phyloP scores from a whole-genome alignment of 2,329 filamentous ascomycete genomes.

The Stemphylium lycopersici region DNA sequence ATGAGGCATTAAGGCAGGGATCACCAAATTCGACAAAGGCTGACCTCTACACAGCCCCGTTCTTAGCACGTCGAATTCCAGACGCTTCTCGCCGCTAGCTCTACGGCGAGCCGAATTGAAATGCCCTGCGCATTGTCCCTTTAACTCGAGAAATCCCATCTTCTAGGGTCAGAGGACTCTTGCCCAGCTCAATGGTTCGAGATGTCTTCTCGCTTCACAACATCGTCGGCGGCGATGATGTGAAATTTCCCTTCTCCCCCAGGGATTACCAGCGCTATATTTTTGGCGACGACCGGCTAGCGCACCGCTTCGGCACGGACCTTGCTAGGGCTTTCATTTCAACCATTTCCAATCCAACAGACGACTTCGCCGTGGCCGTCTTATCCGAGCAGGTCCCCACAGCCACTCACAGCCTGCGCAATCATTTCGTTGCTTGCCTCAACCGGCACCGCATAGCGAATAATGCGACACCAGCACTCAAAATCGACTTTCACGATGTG shows the following conservation, averaged over 20 bases:
- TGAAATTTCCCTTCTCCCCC: slow-evolving; percentile 27
- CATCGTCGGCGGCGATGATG: slow-evolving; percentile 17
- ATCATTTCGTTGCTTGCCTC: slow-evolving; percentile 31
- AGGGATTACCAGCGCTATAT: slow-evolving; percentile 33
- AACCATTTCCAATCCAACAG: slow-evolving; percentile 19
- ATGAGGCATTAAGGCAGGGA: slow-evolving; percentile 16
- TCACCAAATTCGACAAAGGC: slow-evolving; percentile 1
- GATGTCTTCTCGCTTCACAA: slow-evolving; percentile 30
- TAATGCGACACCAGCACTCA: slow-evolving; percentile 23
- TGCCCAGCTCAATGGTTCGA: slow-evolving; percentile 24
- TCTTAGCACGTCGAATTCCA: slow-evolving; percentile 16
- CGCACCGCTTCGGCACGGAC: slow-evolving; percentile 32
- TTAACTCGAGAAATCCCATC: slow-evolving; percentile 2
- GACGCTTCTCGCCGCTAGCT: slow-evolving; percentile 20
- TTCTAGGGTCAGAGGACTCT: not conserved
- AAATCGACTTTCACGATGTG: slow-evolving; percentile 24
- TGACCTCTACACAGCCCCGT: slow-evolving; percentile 24
- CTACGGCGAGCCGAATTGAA: slow-evolving; percentile 18
- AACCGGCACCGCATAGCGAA: slow-evolving; percentile 30
- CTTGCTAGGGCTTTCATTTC: slow-evolving; percentile 34
- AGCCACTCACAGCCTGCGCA: slow-evolving; percentile 28
- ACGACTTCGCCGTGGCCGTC: slow-evolving; percentile 31
- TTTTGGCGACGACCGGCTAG: slow-evolving; percentile 35
- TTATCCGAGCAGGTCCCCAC: slow-evolving; percentile 30
- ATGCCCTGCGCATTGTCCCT: slow-evolving; percentile 15